These are phyloP conservation scores for Gamsiella multidivaricata DNA, from an alignment of 192 early-diverging fungal genomes.

Conservation along the genomic window DNA sequence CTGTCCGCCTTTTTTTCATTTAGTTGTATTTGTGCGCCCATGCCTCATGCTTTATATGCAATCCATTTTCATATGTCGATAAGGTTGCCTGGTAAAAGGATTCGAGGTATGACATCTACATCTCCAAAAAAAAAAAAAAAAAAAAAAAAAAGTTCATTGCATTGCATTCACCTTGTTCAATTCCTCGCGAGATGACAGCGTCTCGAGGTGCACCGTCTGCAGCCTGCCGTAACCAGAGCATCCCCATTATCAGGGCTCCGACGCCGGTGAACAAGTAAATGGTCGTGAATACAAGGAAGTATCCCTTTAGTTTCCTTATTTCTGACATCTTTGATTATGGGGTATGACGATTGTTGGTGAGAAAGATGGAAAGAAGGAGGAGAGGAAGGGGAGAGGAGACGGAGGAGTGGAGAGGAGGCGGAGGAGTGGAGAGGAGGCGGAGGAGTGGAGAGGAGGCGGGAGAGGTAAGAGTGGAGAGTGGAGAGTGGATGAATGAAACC, in stretches of 20 bases:
- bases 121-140: too few relatives aligned
- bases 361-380: neutral
- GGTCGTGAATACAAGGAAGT: constrained; percentile 33
- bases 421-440: neutral
- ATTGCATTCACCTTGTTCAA: constrained; percentile 34
- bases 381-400: neutral
- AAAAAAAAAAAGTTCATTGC: too few relatives aligned
- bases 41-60: too few relatives aligned
- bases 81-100: too few relatives aligned
- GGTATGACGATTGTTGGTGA: neutral
- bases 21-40: too few relatives aligned
- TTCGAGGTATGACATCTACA: too few relatives aligned
- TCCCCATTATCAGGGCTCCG: constrained; percentile 32
- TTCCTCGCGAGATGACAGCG: constrained; percentile 42
- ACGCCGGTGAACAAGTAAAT: constrained; percentile 39
- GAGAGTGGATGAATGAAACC: too few relatives aligned
- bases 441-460: too few relatives aligned
- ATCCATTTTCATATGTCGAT: too few relatives aligned
- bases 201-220: constrained; percentile 47
- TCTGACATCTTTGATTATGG: constrained; percentile 7
- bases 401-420: neutral
- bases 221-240: constrained; percentile 34
- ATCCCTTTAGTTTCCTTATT: constrained; percentile 33
- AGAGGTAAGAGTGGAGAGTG: too few relatives aligned
- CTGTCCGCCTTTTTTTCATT: too few relatives aligned